These are phyloP conservation scores for Yamadazyma blattariae DNA, from an alignment of 1,139 yeast species.

Conservation along the genomic window DNA sequence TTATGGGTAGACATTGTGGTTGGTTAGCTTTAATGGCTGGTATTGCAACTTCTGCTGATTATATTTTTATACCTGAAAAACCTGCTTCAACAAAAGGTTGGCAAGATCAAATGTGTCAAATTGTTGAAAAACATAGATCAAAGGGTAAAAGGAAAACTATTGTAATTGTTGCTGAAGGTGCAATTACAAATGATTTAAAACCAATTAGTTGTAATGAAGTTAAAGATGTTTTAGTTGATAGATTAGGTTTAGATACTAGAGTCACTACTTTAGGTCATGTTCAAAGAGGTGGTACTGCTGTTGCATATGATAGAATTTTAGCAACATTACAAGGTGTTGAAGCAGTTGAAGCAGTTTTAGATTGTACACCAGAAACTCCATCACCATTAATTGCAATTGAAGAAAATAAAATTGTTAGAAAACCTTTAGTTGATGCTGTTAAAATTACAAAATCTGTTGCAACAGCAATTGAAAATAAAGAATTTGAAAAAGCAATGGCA, in stretches of 20 bases:
- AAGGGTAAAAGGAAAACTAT: slow-evolving; percentile 93
- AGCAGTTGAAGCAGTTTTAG: slow-evolving; percentile 91
- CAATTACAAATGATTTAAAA: slow-evolving; percentile 76
- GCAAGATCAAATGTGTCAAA: slow-evolving; percentile 73
- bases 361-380: slow-evolving; percentile 84
- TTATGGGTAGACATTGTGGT: slow-evolving; percentile 99
- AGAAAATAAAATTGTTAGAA: slow-evolving; percentile 83
- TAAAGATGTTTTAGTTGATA: slow-evolving; percentile 66
- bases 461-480: slow-evolving; percentile 70
- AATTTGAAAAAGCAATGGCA: slow-evolving; percentile 82
- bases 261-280: slow-evolving; percentile 95
- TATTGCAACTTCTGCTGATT: slow-evolving; percentile 93
- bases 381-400: slow-evolving; percentile 92
- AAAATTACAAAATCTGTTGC: slow-evolving; percentile 83
- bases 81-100: slow-evolving; percentile 65
- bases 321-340: slow-evolving; percentile 98
- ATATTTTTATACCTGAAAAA: slow-evolving; percentile 87
- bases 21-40: slow-evolving; percentile 98
- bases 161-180: slow-evolving; percentile 97
- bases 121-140: slow-evolving; percentile 70
- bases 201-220: slow-evolving; percentile 82
- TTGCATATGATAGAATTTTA: slow-evolving; percentile 83
- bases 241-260: slow-evolving; percentile 87
- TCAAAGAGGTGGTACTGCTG: slow-evolving; percentile 98
- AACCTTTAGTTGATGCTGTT: slow-evolving; percentile 87